Percentiles rank a stretch among this genome's conserved stretches.
Evolutionary conservation across 2,329 filamentous ascomycete species (phyloP).

Genomic region (Juglanconis oblonga): DNA sequence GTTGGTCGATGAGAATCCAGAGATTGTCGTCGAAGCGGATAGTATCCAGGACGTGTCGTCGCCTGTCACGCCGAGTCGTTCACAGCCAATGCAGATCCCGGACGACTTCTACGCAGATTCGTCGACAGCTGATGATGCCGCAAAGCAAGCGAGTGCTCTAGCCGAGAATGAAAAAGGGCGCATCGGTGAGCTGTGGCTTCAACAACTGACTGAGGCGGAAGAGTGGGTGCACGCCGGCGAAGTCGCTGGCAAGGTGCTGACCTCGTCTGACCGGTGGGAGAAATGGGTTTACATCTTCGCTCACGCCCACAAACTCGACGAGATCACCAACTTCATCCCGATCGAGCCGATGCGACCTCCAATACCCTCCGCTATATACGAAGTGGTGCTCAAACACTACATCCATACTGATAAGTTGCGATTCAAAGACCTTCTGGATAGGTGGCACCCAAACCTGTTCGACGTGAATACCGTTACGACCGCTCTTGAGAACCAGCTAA

Average conservation of each 20-base stretch:
- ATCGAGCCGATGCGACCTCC: slow-evolving; percentile 73
- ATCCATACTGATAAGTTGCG: slow-evolving; percentile 71
- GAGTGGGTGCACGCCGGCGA: slow-evolving; percentile 78
- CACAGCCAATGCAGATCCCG: slow-evolving; percentile 28
- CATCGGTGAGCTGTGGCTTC: slow-evolving; percentile 90
- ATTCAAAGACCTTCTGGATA: slow-evolving; percentile 75
- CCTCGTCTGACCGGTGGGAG: slow-evolving; percentile 81
- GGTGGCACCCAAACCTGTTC: slow-evolving; percentile 83
- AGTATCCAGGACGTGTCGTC: slow-evolving; percentile 34
- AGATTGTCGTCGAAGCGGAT: slow-evolving; percentile 53
- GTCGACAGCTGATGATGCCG: slow-evolving; percentile 60
- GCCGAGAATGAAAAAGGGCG: slow-evolving; percentile 84
- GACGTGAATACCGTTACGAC: slow-evolving; percentile 73
- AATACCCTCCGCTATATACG: slow-evolving; percentile 79
- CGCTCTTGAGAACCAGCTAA: slow-evolving; percentile 78
- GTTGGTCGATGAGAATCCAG: slow-evolving; percentile 82
- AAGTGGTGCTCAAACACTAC: slow-evolving; percentile 86
- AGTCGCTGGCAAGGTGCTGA: slow-evolving; percentile 78
- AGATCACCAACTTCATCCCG: slow-evolving; percentile 83
- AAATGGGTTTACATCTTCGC: slow-evolving; percentile 95
- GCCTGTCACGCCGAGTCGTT: slow-evolving; percentile 33
- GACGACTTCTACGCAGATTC: slow-evolving; percentile 76
- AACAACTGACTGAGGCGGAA: slow-evolving; percentile 71
- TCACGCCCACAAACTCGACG: slow-evolving; percentile 79
- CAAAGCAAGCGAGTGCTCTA: slow-evolving; percentile 56